These are phyloP conservation scores for Sporothrix variecibatus DNA, from an alignment of 2,329 filamentous ascomycete genomes.

Conservation along the genomic window DNA sequence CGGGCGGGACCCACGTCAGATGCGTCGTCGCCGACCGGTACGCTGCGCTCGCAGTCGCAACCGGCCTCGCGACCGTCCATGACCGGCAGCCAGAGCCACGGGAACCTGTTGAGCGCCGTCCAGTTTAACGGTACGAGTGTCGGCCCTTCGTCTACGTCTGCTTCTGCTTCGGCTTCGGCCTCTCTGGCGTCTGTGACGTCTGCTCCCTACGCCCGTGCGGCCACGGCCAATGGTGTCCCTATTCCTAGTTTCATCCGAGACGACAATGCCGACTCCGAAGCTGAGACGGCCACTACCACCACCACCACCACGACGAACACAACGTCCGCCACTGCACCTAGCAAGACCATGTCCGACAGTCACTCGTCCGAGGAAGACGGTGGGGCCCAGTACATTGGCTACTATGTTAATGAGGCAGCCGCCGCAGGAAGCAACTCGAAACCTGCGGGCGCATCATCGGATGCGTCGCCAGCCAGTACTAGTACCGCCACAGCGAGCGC, in stretches of 20 bases:
- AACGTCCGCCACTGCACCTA: slow-evolving; percentile 40
- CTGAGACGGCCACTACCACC: slow-evolving; percentile 37
- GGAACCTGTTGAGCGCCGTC: slow-evolving; percentile 17
- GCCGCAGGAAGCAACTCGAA: no score
- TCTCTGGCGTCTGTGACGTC: slow-evolving; percentile 25
- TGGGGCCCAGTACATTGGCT: slow-evolving; percentile 41
- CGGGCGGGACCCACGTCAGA: slow-evolving; percentile 55
- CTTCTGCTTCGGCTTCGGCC: not conserved
- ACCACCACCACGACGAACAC: not conserved
- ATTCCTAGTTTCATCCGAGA: slow-evolving; percentile 61
- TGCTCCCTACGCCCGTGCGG: slow-evolving; percentile 38
- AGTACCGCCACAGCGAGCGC: slow-evolving; percentile 40
- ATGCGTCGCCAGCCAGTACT: slow-evolving; percentile 21
- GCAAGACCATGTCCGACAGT: slow-evolving; percentile 45
- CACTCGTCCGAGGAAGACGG: slow-evolving; percentile 50
- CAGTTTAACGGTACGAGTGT: slow-evolving; percentile 38
- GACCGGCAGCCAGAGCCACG: slow-evolving; percentile 36
- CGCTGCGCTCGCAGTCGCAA: slow-evolving; percentile 67
- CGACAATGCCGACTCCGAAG: slow-evolving; percentile 49
- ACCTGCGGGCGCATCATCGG: slow-evolving; percentile 29
- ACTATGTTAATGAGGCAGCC: slow-evolving; percentile 41
- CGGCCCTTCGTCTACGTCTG: not conserved
- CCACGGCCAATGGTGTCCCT: slow-evolving; percentile 51
- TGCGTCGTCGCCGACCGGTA: slow-evolving; percentile 51
- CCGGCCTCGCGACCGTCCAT: slow-evolving; percentile 55